Base-by-base conservation (phyloP, 768 basidiomycete genomes). In the Rhodotorula sphaerocarpa region DNA sequence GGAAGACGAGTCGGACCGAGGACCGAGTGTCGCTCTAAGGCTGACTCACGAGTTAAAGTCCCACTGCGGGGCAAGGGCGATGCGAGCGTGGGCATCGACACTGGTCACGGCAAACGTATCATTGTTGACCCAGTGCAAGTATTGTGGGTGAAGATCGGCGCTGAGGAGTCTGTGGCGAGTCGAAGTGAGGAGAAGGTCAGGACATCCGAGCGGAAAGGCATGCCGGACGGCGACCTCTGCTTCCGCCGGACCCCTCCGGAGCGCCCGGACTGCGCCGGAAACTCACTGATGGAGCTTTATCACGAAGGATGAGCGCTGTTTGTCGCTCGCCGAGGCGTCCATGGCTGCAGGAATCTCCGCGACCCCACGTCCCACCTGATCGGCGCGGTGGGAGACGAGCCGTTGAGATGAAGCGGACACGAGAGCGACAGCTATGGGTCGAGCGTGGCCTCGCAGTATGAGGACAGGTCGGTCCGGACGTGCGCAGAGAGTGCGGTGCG, bases 91-190 rank as follows among this genome's bases (percentile, higher is more conserved):
- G 2, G 55, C 28, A 9, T 66, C 65, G 55, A 57, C 12, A 52
- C 48, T 46, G 16, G 65, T 66, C 46, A 66, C 61, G 36, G 55
- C 65, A 46, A 66, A 66, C 25, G 59, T 57, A 41, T 61, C 59
- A 51, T 61, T 57, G 55, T 51, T 55, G 46, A 61, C 30, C 65
- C 65, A 66, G 34, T 47, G 48, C n/a, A 66, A 51, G 39, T 25
- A 57, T 5, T 61, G 51, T n/a, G 65, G 65, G 42, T 61, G 59
- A 4, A 44, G 30, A n/a, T 64, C 57, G n/a, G 63, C 46, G 12
- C 46, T 55, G 33, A 63, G 62, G 23, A 64, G 45, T 41, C 60
- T 62, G 55, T 18, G 21, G 23, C 23, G 15, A 21, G 50, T 31
- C 31, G 9, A 23, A 4, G 11, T 34, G 14, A 34, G 5, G 5